Base-by-base conservation (phyloP, 176 grass and related monocot species). In the Luzula sylvatica region DNA sequence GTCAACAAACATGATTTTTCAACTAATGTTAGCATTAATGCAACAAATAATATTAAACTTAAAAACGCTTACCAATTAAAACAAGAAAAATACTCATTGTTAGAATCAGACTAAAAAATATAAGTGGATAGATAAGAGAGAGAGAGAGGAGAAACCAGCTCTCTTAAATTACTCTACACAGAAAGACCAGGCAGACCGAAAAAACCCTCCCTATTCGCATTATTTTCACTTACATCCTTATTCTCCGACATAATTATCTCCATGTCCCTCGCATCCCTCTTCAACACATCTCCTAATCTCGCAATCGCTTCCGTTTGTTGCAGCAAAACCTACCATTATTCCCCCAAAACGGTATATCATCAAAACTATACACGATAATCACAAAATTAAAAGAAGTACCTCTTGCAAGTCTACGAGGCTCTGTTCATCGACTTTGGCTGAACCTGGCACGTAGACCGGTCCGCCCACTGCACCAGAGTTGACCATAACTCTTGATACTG, bases 231-330 rank as follows among this genome's bases (percentile, higher is more conserved):
- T 72, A 68, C 60, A 24, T 86, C 81, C 0, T 12, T 77, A 42
- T 71, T 69, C 45, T 86, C 81, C 18, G 68, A 80, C 66, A 74
- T 74, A 44, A 98, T 76, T 44, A 98, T 98, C 66, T 87, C 85
- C 52, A 83, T 27, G 35, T 98, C 92, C 24, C 85, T 77, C 19
- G 79, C 74, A 65, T 98, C 85, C 62, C 81, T 89, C 75, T 98
- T 98, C 43, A 98, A 46, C 35, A 98, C 92, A 76, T 74, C 82
- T 11, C 85, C 85, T 60, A 98, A 70, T 60, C 76, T 90, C 2
- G 75, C 81, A 83, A 98, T 76, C n/a, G 85, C 92, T 58, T 86
- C 81, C 0, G 81, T 98, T 72, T 98, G 84, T 61, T 87, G 81
- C 42, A 86, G 81, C 11, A 98, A 77, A 55, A 75, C 65, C 89